Percentiles rank a stretch among this genome's conserved stretches.
phyloP scores from a whole-genome alignment of 768 basidiomycete genomes.

The Podaxis carcinomalis region DNA sequence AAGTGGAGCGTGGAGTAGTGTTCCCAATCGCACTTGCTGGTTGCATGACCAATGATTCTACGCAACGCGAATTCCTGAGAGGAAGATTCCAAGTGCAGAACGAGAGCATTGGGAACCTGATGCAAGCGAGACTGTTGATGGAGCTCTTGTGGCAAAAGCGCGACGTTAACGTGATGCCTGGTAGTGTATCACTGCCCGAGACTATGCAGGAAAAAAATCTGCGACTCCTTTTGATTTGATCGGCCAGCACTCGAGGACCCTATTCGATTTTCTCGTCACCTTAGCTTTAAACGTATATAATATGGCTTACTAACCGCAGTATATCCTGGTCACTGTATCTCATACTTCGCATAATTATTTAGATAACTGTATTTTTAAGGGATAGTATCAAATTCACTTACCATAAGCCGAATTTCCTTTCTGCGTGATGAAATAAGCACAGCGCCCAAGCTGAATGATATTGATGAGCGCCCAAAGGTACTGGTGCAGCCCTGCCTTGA shows the following conservation, averaged over 20 bases:
- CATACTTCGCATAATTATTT: conserved; percentile 9
- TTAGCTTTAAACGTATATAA: conserved; percentile 6
- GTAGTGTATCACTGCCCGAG: conserved; percentile 51
- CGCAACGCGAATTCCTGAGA: conserved; percentile 55
- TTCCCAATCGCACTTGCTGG: conserved; percentile 76
- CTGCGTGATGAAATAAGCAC: not conserved
- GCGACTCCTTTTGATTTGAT: conserved; percentile 49
- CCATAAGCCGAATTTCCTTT: not conserved
- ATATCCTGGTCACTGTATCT: conserved; percentile 7
- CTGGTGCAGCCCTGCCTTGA: not conserved
- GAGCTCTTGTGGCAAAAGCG: conserved; percentile 68
- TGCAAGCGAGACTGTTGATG: conserved; percentile 57
- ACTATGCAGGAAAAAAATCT: conserved; percentile 46
- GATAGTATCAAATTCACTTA: conserved; percentile 4
- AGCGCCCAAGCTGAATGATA: not conserved
- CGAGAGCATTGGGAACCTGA: conserved; percentile 54
- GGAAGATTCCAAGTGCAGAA: conserved; percentile 50
- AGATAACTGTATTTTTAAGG: conserved; percentile 12
- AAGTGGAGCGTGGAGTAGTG: conserved; percentile 61
- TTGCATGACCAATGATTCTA: conserved; percentile 65
- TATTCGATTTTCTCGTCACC: conserved; percentile 2
- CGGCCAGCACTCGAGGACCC: not conserved
- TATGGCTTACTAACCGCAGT: conserved; percentile 1
- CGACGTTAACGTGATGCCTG: conserved; percentile 30
- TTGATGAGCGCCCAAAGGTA: conserved; percentile 5